A percentile compares a stretch with the other conserved stretches of the same genome.
phyloP scores from a whole-genome alignment of 495 filamentous ascomycete genomes.

The Cercophora samala region DNA sequence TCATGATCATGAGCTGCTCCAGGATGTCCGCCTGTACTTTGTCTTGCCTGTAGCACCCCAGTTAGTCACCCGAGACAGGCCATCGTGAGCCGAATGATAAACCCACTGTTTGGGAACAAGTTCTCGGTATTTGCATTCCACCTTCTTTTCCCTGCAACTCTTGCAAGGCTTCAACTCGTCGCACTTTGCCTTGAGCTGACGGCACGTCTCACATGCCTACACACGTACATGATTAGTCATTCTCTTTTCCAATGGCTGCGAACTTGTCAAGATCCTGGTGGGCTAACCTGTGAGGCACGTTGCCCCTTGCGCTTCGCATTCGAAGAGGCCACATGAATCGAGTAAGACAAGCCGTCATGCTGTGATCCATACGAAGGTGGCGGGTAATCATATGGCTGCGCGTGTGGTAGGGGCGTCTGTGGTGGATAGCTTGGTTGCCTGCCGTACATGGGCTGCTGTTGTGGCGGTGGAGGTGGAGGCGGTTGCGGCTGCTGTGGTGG shows the following conservation, averaged over 20 bases:
- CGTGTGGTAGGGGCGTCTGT: constrained; percentile 42
- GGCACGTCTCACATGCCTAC: constrained; percentile 68
- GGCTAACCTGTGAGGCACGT: constrained; percentile 48
- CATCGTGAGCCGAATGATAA: background rate
- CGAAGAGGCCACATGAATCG: constrained; percentile 34
- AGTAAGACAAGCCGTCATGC: constrained; percentile 32
- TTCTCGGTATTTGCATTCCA: constrained; percentile 63
- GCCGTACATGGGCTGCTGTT: constrained; percentile 41
- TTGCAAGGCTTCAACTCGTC: constrained; percentile 62
- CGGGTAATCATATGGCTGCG: constrained; percentile 43
- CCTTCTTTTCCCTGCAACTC: constrained; percentile 54
- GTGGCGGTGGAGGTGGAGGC: constrained; percentile 1
- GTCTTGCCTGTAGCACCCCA: constrained; percentile 43
- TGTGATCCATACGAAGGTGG: constrained; percentile 30
- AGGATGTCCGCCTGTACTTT: constrained; percentile 51
- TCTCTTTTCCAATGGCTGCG: background rate
- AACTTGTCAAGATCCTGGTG: background rate
- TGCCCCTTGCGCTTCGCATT: constrained; percentile 49
- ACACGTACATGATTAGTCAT: constrained; percentile 24
- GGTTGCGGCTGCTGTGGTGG: background rate
- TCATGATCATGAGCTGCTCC: constrained; percentile 38
- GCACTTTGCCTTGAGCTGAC: constrained; percentile 67
- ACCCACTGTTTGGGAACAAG: constrained; percentile 65
- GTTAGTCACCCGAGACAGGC: constrained; percentile 20
- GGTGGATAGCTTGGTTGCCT: constrained; percentile 46